Conservation (phyloP, 495 filamentous ascomycete species). For the Xanthoparmelia taractica region DNA sequence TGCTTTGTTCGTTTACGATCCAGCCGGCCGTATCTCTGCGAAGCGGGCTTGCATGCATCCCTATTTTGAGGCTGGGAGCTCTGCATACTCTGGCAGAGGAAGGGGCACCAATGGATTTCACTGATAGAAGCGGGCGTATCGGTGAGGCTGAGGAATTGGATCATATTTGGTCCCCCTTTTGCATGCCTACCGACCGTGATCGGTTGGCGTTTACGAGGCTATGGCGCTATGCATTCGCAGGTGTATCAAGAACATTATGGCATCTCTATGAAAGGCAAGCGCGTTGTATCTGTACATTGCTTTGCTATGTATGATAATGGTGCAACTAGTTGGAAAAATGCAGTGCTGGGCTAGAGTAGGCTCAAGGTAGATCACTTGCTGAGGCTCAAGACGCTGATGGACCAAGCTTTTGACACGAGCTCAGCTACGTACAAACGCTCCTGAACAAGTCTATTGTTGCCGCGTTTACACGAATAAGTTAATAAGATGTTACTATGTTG, state of each 20-base stretch:
- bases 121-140: conserved; percentile 17
- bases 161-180: neutral
- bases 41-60: conserved; percentile 91
- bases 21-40: conserved; percentile 84
- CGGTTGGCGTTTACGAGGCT: conserved; percentile 14
- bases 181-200: conserved; percentile 2
- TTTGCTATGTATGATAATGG: conserved; percentile 15
- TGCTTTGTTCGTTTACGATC: conserved; percentile 85
- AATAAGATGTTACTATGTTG: too few relatives aligned
- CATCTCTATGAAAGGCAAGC: conserved; percentile 13
- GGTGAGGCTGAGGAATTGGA: neutral
- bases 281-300: conserved; percentile 9
- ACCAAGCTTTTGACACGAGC: neutral
- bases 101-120: conserved; percentile 37
- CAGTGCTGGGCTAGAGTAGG: conserved; percentile 7
- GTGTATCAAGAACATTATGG: neutral
- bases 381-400: neutral
- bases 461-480: too few relatives aligned
- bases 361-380: conserved; percentile 8
- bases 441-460: too few relatives aligned
- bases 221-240: conserved; percentile 13
- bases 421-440: too few relatives aligned
- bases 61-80: conserved; percentile 73
- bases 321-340: neutral
- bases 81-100: conserved; percentile 43